phyloP scores from a whole-genome alignment of 495 filamentous ascomycete species.

The Apodospora peruviana region DNA sequence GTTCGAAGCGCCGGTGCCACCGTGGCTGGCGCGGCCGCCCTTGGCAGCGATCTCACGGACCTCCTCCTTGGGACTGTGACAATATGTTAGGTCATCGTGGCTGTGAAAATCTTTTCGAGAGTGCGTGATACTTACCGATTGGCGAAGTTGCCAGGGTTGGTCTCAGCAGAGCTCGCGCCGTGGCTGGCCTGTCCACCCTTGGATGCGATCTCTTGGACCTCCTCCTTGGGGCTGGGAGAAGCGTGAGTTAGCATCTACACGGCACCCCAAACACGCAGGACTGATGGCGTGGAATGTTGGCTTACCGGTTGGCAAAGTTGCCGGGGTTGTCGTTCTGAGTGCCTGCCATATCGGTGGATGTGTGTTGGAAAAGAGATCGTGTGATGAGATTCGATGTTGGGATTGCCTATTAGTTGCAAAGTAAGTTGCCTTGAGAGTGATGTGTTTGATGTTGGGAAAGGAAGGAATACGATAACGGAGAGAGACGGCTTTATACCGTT shows the following conservation, averaged over 20 bases:
- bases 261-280: neutral
- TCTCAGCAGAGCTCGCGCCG: conserved; percentile 6
- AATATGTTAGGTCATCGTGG: neutral
- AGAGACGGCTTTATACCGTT: no score
- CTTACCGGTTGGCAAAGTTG: conserved; percentile 56
- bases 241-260: neutral
- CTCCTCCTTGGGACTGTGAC: conserved; percentile 42
- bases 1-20: conserved; percentile 14
- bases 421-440: no score
- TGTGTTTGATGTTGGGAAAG: no score
- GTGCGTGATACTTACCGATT: conserved; percentile 4
- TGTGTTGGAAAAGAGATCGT: no score
- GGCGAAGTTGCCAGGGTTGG: conserved; percentile 6
- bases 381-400: no score
- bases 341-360: conserved; percentile 8
- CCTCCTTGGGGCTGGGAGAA: conserved; percentile 39
- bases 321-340: conserved; percentile 48
- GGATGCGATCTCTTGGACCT: conserved; percentile 49
- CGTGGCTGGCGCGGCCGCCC: conserved; percentile 42
- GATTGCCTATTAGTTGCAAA: no score
- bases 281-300: neutral
- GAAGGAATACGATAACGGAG: no score
- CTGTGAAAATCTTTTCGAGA: neutral
- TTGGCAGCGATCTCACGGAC: conserved; percentile 48
- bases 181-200: conserved; percentile 46